Conservation (phyloP, 768 basidiomycete genomes). For the Kwoniella botswanensis region DNA sequence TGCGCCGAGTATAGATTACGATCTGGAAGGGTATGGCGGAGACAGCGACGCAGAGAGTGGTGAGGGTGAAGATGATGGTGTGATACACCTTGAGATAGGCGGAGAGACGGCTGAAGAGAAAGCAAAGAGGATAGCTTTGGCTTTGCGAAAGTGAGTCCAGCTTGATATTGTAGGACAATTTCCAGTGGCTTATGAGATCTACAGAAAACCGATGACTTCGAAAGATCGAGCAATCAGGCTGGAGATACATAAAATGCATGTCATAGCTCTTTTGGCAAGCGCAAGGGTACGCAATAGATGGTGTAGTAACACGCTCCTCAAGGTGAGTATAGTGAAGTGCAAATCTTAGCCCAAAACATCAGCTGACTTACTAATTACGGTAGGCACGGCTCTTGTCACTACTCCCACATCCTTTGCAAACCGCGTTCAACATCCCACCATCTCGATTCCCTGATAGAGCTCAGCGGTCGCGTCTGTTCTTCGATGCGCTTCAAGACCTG, state of each 20-base stretch:
- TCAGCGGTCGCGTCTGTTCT: slow-evolving; percentile 85
- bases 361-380: not conserved
- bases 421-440: slow-evolving; percentile 77
- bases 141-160: slow-evolving; percentile 45
- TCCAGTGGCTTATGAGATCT: not conserved
- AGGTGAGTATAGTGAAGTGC: slow-evolving; percentile 63
- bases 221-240: slow-evolving; percentile 74
- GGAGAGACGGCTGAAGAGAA: slow-evolving; percentile 52
- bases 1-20: slow-evolving; percentile 40
- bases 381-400: slow-evolving; percentile 89
- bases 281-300: slow-evolving; percentile 77
- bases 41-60: slow-evolving; percentile 31
- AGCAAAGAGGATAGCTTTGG: slow-evolving; percentile 44
- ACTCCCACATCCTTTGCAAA: slow-evolving; percentile 78
- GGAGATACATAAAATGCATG: slow-evolving; percentile 87
- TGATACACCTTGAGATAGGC: slow-evolving; percentile 48
- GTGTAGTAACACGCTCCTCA: slow-evolving; percentile 80
- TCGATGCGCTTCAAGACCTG: slow-evolving; percentile 74
- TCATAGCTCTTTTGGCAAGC: slow-evolving; percentile 76
- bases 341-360: not conserved
- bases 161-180: not conserved
- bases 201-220: slow-evolving; percentile 55
- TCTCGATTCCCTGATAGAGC: slow-evolving; percentile 77
- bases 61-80: slow-evolving; percentile 36
- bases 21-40: slow-evolving; percentile 32